Conservation (phyloP, 176 grass and related monocot species). For the Dendrocalamus sinicus region DNA sequence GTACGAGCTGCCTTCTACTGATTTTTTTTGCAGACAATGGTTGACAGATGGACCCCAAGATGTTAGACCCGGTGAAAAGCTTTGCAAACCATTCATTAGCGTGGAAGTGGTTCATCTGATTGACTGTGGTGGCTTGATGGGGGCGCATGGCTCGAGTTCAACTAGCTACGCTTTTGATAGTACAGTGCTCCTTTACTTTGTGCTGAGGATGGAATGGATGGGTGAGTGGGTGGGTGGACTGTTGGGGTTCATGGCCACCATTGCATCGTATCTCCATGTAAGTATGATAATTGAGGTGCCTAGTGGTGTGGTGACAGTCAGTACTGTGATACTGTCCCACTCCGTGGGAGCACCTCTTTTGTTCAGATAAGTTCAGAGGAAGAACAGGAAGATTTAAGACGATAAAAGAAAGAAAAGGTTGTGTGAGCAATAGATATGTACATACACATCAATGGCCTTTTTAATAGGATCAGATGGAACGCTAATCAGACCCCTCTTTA, state of each 20-base stretch:
- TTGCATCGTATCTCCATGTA: not conserved
- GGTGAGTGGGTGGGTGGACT: conserved; percentile 45
- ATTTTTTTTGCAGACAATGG: not conserved
- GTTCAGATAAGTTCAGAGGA: conserved; percentile 33
- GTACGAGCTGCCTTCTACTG: not conserved
- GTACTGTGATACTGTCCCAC: conserved; percentile 28
- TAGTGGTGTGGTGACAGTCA: conserved; percentile 34
- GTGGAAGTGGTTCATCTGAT: not conserved
- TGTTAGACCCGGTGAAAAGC: not conserved
- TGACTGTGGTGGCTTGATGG: not conserved
- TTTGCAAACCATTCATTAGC: not conserved
- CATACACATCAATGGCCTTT: conserved; percentile 32
- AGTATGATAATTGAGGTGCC: not conserved
- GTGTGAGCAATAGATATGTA: conserved; percentile 4
- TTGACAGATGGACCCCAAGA: not conserved
- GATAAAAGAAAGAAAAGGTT: not conserved
- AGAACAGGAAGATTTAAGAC: not conserved
- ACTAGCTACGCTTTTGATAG: not conserved
- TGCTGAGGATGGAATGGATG: not conserved
- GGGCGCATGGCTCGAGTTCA: conserved; percentile 7
- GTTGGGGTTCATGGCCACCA: conserved; percentile 25
- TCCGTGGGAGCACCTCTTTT: conserved; percentile 35
- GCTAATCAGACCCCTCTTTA: conserved; percentile 6
- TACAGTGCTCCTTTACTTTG: not conserved
- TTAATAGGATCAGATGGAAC: conserved; percentile 26